Evolutionary conservation across 768 basidiomycete species (phyloP), one percentile per base, ranked within the genome.

Genomic region (Naematelia encephala): DNA sequence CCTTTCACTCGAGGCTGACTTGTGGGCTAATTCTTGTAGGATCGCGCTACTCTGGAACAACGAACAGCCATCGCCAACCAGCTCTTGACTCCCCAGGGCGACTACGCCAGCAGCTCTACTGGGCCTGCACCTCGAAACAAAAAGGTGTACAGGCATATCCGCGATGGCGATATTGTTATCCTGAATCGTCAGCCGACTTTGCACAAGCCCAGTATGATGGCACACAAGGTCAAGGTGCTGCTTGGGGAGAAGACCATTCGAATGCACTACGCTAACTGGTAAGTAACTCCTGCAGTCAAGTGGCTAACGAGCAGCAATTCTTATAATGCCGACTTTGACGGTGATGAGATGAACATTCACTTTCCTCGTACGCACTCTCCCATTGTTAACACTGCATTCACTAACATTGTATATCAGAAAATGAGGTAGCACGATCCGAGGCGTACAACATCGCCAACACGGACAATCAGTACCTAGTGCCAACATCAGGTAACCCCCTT

Each of bases 241-340:
- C 84, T 86, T 61, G 96, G 94, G 23, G 96, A 99, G 79, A 99
- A 97, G 81, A 98, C 96, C 0, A 98, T 99, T 74, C 85, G 96
- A 13, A 93, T 99, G 93, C 96, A 99, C 80, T 99, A 99, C 73
- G 94, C 96, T 23, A 99, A 99, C 73, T 99, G 94, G 92, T 94
- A 59, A 46, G 69, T 57, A 16, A 19, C 10, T 39, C 12, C n/a
- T 22, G 42, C n/a, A 57, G 70, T 61, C 54, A 78, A 56, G 27
- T 29, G 61, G 39, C 29, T 55, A 30, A 52, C 63, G 22, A 67
- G 8, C 69, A 94, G 91, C 79, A 97, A 98, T 77, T 98, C 94
- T 1, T 98, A 98, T 77, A 98, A 98, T 44, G 72, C 91, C 69
- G 91, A 94, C 77, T 94, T 94, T 69, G 91, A 94, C 67, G 91